These are phyloP conservation scores for Diaporthe aspalathi DNA, from an alignment of 2,329 filamentous ascomycete species.

Conservation along the genomic window DNA sequence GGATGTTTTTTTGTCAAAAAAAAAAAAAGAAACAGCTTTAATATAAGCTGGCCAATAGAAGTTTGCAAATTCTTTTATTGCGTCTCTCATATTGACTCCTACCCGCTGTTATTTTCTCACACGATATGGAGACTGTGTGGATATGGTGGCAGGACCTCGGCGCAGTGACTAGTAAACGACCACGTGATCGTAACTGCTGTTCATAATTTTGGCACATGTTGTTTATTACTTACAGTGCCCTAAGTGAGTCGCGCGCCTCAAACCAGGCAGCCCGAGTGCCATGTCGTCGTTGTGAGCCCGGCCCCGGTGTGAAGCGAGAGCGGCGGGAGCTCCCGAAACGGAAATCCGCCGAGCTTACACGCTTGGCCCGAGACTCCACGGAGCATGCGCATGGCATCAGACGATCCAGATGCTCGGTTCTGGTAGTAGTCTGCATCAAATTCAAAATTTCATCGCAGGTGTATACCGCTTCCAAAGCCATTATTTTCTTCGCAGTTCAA, in stretches of 20 bases:
- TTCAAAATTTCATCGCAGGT: neutral
- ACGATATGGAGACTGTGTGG: no score
- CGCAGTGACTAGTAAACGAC: neutral
- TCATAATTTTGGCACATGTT: no score
- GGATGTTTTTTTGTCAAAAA: no score
- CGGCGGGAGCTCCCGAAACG: neutral
- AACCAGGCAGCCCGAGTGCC: neutral
- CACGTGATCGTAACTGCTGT: no score
- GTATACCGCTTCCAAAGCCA: no score
- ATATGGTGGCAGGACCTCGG: no score
- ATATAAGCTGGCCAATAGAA: no score
- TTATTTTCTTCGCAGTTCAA: neutral
- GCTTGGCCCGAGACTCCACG: neutral
- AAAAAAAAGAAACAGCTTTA: no score
- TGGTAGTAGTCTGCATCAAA: neutral
- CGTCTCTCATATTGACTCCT: no score
- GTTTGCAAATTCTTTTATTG: no score
- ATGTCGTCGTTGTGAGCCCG: neutral
- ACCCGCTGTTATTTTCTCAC: no score
- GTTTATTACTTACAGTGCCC: neutral
- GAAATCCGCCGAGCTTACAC: neutral
- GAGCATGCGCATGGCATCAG: neutral
- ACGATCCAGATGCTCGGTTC: accelerated
- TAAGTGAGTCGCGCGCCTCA: neutral
- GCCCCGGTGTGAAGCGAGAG: no score